Conservation (phyloP, 2,329 filamentous ascomycete species). For the Metarhizium rileyi region DNA sequence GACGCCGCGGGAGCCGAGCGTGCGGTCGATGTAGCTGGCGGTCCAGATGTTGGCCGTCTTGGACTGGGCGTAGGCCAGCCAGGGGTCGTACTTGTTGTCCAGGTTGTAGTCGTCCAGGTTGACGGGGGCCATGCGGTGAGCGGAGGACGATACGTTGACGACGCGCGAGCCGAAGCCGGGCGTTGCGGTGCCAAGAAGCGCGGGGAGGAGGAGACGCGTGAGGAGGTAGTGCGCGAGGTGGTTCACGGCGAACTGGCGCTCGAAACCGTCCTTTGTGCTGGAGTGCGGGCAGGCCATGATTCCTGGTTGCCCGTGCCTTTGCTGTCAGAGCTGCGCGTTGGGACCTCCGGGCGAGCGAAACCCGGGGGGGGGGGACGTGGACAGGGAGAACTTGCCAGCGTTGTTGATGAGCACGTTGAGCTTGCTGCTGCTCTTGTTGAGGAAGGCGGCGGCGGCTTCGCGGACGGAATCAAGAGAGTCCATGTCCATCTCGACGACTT, state of each 20-base stretch:
- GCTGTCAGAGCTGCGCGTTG: no score
- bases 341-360: no score
- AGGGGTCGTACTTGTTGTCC: slow-evolving; percentile 16
- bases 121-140: background rate
- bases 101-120: slow-evolving; percentile 11
- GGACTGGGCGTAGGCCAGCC: slow-evolving; percentile 32
- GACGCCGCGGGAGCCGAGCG: slow-evolving; percentile 30
- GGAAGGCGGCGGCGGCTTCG: background rate
- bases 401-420: slow-evolving; percentile 9
- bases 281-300: background rate
- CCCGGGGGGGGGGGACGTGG: no score
- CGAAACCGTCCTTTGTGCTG: slow-evolving; percentile 4
- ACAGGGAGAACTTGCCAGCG: background rate
- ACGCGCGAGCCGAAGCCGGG: slow-evolving; percentile 42
- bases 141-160: slow-evolving; percentile 4
- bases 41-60: slow-evolving; percentile 42
- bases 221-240: slow-evolving; percentile 45
- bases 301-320: background rate
- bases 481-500: slow-evolving; percentile 1
- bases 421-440: background rate
- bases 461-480: background rate
- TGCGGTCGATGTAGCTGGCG: slow-evolving; percentile 38
- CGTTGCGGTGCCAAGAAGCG: slow-evolving; percentile 14
- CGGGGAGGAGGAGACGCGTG: slow-evolving; percentile 22
- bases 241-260: slow-evolving; percentile 40